Evolutionary conservation across 2,329 filamentous ascomycete genomes (phyloP), one percentile per base, ranked within the genome.

Genomic region (Calonectria multiphialidica): DNA sequence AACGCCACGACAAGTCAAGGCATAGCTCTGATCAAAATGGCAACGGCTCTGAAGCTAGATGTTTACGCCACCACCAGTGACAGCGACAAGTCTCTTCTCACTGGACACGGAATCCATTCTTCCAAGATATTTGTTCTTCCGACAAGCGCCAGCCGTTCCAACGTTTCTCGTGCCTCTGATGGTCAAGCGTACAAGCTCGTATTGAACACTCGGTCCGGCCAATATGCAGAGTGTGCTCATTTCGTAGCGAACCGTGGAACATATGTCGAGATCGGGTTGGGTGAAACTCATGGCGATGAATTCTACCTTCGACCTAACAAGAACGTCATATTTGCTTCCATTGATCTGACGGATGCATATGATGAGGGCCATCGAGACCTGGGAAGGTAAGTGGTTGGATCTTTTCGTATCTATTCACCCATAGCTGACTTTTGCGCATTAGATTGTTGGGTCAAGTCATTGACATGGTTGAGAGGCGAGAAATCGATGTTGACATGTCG

Each of bases 311-410:
- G 61, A n/a, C 73, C 74, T 18, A 74, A 70, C 49, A 77, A 74
- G 50, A 77, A 77, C 49, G 53, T 78, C 50, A 72, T 78, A 65
- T 77, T 77, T 70, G 72, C 76, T 42, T 78, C 76, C 5, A 74
- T 77, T 44, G 76, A 77, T 59, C 33, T 77, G 42, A 30, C 62
- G 16, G 76, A 75, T 49, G 76, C 74, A 12, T 77, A 77, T 28
- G 33, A 30, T 25, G 76, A 77, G 35, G 71, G 45, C 10, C 9
- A 35, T 7, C 1, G 10, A 57, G 50, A 57, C 30, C 30, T 57
- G 23, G 50, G 50, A 57, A 23, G 37, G 50, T 57, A 57, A 35
- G 50, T 57, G 30, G 30, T 23, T 23, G n/a, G 9, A 23, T 23
- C 18, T 57, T 37, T 37, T 57, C 9, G 10, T 37, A 23, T 57